A percentile compares a stretch with the other conserved stretches of the same genome.
phyloP scores from a whole-genome alignment of 169 alveolate species.

The Toxoplasma gondii region DNA sequence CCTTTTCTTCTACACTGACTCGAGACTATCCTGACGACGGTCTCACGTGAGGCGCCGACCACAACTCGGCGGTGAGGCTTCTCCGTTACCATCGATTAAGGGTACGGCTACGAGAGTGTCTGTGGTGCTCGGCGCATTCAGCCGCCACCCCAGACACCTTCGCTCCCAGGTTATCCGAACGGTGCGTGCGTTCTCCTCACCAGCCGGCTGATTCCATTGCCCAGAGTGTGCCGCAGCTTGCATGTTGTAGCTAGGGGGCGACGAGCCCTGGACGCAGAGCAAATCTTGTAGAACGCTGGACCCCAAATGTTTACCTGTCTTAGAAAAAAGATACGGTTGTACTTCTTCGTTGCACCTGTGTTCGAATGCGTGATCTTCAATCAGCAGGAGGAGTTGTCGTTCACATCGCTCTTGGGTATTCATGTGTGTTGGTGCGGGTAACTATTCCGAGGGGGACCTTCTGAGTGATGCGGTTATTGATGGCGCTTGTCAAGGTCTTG shows the following conservation, averaged over 20 bases:
- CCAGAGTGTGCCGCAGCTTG: conserved; percentile 37
- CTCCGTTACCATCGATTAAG: conserved; percentile 47
- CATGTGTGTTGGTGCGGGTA: conserved; percentile 47
- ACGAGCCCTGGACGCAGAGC: conserved; percentile 52
- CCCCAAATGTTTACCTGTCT: conserved; percentile 49
- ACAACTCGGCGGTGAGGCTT: conserved; percentile 54
- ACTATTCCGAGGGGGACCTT: conserved; percentile 53
- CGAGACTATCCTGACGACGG: conserved; percentile 40
- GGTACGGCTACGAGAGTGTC: conserved; percentile 35
- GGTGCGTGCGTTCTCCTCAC: conserved; percentile 52
- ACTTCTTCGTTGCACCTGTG: conserved; percentile 45
- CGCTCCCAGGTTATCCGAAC: conserved; percentile 58
- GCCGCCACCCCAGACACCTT: conserved; percentile 46
- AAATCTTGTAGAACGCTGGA: conserved; percentile 34
- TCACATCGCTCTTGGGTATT: conserved; percentile 55
- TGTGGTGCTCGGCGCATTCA: conserved; percentile 50
- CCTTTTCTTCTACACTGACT: conserved; percentile 38
- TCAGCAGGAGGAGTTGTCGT: conserved; percentile 55
- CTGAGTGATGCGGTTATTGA: conserved; percentile 53
- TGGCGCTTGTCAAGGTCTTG: conserved; percentile 52
- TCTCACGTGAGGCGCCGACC: conserved; percentile 57
- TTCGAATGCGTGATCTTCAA: conserved; percentile 55
- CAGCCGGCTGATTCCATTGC: conserved; percentile 23
- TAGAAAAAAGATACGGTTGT: conserved; percentile 56
- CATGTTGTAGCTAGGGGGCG: conserved; percentile 48